Evolutionary conservation across 2,329 filamentous ascomycete species (phyloP), one percentile per base, ranked within the genome.

Genomic region (Cyanodermella asteris): DNA sequence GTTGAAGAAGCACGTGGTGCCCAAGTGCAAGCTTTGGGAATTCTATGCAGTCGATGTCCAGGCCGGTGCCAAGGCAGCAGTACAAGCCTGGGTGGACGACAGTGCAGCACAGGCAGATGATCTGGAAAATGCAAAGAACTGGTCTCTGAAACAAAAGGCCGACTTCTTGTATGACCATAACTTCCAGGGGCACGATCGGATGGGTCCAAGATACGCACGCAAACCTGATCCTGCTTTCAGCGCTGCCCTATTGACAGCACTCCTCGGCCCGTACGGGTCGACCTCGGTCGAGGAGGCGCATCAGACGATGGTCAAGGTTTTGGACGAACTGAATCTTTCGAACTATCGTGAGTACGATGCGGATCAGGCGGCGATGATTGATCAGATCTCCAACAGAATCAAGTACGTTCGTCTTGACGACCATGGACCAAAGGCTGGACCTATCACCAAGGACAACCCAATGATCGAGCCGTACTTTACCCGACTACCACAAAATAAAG

Each of bases 381-480:
- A 93, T 33, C 84, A 97, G 48, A 55, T 94, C 14, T 91, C 74
- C 56, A 91, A 93, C 44, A 72, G 90, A 32, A 77, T 82, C 53
- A 93, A 91, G 48, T 97, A 97, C 51, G 66, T 84, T 33, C 74
- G 87, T 19, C 51, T 97, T n/a, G 87, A 94, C 35, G 74, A 80
- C 0, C 64, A 94, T 43, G 87, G 87, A 1, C 87, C 87, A 3
- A 84, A 77, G 45, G 54, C 77, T 26, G 87, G 87, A 1, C 64
- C 71, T 11, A 76, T 97, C 42, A 74, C 68, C 28, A 51, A 68
- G 6, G 53, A 72, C 27, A 84, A 67, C 39, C 82, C 87, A 8
- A 56, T 97, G 15, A 78, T 93, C 34, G 87, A 97, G 53, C 62
- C 75, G 0, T 97, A 97, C 53, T 97, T 97, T 49, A 94, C 87